A percentile compares a stretch with the other conserved stretches of the same genome.
phyloP scores from a whole-genome alignment of 169 alveolate species.

The Plasmodium malariae region DNA sequence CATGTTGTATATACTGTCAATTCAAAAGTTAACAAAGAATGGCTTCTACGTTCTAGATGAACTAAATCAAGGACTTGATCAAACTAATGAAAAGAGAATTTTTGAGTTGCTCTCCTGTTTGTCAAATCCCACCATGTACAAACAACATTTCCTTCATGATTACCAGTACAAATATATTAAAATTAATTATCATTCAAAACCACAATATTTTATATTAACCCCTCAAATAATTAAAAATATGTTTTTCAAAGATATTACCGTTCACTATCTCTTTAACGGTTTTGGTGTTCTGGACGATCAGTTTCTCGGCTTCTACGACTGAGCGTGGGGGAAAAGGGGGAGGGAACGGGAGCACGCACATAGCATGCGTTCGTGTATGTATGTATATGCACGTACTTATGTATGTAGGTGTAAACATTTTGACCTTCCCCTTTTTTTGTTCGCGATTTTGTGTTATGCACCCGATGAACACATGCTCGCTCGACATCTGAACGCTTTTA shows the following conservation, averaged over 20 bases:
- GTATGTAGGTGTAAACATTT: too few species aligned
- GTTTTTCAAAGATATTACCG: conserved; percentile 36
- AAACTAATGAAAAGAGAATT: conserved; percentile 79
- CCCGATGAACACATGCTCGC: too few species aligned
- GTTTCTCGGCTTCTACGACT: not conserved
- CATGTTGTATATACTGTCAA: conserved; percentile 83
- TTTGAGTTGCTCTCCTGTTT: conserved; percentile 75
- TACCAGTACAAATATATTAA: conserved; percentile 16
- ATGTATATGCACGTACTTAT: not conserved
- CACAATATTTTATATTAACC: conserved; percentile 84
- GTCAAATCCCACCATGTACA: conserved; percentile 26
- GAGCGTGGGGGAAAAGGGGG: not conserved
- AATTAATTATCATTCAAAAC: conserved; percentile 62
- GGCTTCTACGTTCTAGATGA: conserved; percentile 85
- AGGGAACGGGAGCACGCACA: not conserved
- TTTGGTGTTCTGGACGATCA: conserved; percentile 42
- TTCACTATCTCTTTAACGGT: conserved; percentile 59
- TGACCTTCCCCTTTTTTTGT: not conserved
- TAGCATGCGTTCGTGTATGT: not conserved
- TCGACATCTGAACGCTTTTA: too few species aligned
- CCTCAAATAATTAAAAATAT: conserved; percentile 80
- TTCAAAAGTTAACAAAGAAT: conserved; percentile 82
- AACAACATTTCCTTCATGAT: conserved; percentile 17
- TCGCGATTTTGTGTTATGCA: not conserved
- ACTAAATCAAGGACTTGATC: conserved; percentile 85